Base-by-base conservation (phyloP, 805 yeast species). In the Saturnispora sanitii region DNA sequence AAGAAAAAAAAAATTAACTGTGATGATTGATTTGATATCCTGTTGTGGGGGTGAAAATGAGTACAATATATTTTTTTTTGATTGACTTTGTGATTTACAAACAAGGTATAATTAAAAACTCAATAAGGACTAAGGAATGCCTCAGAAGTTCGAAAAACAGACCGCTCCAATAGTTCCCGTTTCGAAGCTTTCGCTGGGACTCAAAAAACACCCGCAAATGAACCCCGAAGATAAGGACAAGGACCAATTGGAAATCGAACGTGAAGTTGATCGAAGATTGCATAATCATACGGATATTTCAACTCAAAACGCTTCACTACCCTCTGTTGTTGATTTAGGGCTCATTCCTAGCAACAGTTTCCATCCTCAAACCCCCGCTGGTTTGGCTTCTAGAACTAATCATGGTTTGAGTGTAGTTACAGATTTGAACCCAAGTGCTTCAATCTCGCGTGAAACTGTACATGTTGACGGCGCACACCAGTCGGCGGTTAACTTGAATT, bases 181-280 rank as follows among this genome's bases (percentile, higher is more conserved):
- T 6, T 57, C 61, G 4, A 58, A 58, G 38, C 44, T 58, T 12
- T 58, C 62, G 7, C 37, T 58, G 29, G 62, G 61, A 15, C 43
- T 58, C 35, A 25, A 25, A 45, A 52, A 22, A 15, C 20, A 19
- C 28, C 36, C 33, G 20, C 8, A 25, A 25, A 25, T 25, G 27
- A 23, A 7, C 26, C 16, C 12, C 15, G 8, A 11, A 8, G 13
- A 20, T 9, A 27, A 53, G 33, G 50, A 53, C 25, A 43, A 49
- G 23, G 58, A 52, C 23, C 55, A 49, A 19, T 49, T 46, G 25
- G 51, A 48, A 20, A 53, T 51, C 23, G 47, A 43, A n/a, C 51
- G 52, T 30, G 62, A 58, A 13, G 41, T 38, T 48, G 3, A 49
- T 44, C 5, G 52, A 49, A 17, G 48, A 45, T 29, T 38, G 12